Evolutionary conservation across 306 rosid species (phyloP).

Genomic region (Prunus mongolica): DNA sequence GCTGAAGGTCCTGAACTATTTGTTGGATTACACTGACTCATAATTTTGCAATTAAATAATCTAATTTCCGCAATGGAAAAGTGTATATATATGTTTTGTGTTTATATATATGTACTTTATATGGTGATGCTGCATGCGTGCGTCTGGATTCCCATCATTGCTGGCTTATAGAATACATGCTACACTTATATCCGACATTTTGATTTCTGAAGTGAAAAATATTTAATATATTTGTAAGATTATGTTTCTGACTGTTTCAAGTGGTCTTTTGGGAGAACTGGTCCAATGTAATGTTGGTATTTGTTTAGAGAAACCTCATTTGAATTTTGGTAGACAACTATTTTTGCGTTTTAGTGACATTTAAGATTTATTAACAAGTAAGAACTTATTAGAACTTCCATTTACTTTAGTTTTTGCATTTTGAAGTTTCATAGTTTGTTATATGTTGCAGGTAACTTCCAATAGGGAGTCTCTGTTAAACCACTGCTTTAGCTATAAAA

Average conservation of each 20-base stretch:
- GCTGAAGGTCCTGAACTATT: neutral
- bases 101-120: neutral
- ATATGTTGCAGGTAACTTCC: constrained; percentile 56
- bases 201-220: neutral
- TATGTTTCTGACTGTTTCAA: neutral
- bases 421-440: neutral
- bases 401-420: neutral
- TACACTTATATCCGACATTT: neutral
- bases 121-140: neutral
- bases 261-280: neutral
- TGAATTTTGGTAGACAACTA: neutral
- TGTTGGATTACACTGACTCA: neutral
- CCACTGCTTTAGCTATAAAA: constrained; percentile 47
- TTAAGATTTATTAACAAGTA: neutral
- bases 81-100: neutral
- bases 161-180: neutral
- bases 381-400: neutral
- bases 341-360: neutral
- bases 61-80: constrained; percentile 1
- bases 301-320: neutral
- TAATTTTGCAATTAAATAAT: too few species aligned
- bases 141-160: neutral
- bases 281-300: neutral
- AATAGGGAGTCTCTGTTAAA: constrained; percentile 51
- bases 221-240: neutral